A percentile compares a stretch with the other conserved stretches of the same genome.
phyloP scores from a whole-genome alignment of 345 rosid genomes.

The Gossypium bickii region DNA sequence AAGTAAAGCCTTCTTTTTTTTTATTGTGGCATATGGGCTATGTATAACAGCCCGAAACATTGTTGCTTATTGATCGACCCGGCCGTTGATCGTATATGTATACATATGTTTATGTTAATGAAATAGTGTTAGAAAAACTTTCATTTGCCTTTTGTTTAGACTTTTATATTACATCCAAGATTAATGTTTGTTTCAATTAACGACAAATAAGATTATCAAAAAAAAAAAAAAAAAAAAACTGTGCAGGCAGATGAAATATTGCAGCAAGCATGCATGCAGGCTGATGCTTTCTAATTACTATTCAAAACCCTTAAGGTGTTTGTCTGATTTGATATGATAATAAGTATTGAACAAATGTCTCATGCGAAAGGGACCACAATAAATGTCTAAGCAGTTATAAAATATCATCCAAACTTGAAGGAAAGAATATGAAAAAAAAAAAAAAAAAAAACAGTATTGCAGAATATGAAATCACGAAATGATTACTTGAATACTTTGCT shows the following conservation, averaged over 20 bases:
- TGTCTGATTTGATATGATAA: neutral
- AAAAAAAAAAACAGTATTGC: neutral
- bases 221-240: too few species aligned
- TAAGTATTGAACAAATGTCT: neutral
- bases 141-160: neutral
- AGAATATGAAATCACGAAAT: slow-evolving; percentile 9
- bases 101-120: slow-evolving; percentile 14
- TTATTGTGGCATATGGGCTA: slow-evolving; percentile 1
- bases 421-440: neutral
- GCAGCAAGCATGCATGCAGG: too few species aligned
- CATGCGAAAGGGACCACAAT: neutral
- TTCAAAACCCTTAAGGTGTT: too few species aligned
- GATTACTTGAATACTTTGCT: slow-evolving; percentile 34
- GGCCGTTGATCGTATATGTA: slow-evolving; percentile 17
- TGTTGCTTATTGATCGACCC: slow-evolving; percentile 4
- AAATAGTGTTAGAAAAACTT: slow-evolving; percentile 3
- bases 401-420: neutral
- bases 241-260: too few species aligned
- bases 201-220: neutral
- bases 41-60: slow-evolving; percentile 9
- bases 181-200: neutral
- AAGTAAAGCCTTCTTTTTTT: too few species aligned
- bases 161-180: neutral
- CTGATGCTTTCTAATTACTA: neutral
- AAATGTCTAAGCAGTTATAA: neutral